These are phyloP conservation scores for Annulohypoxylon stygium DNA, from an alignment of 495 filamentous ascomycete species.

Conservation along the genomic window DNA sequence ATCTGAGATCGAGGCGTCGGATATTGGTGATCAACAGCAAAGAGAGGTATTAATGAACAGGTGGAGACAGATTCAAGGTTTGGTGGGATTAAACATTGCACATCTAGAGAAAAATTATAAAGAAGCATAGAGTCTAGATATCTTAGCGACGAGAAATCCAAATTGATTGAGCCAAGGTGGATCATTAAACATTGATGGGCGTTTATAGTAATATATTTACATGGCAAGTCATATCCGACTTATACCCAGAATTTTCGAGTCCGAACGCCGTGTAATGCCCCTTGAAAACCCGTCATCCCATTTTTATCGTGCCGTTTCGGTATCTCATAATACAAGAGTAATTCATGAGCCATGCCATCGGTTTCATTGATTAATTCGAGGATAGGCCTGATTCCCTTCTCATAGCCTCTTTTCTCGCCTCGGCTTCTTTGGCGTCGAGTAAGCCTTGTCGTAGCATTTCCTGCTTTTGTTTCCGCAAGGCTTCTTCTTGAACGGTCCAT, in stretches of 20 bases:
- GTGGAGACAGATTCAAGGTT: conserved; percentile 65
- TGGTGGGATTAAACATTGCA: conserved; percentile 52
- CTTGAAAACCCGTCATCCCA: not conserved
- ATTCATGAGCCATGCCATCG: not conserved
- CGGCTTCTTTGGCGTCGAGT: conserved; percentile 65
- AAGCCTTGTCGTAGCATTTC: conserved; percentile 66
- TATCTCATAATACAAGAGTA: conserved; percentile 29
- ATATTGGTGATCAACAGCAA: conserved; percentile 47
- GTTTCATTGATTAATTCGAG: conserved; percentile 8
- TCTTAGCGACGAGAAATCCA: not conserved
- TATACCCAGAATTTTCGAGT: conserved; percentile 14
- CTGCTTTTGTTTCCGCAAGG: conserved; percentile 67
- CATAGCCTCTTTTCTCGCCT: conserved; percentile 74
- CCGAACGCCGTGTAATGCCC: conserved; percentile 34
- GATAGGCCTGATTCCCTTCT: conserved; percentile 60
- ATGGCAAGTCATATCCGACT: conserved; percentile 25
- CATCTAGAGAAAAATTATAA: conserved; percentile 23
- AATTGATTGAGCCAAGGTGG: not conserved
- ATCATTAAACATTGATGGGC: conserved; percentile 32
- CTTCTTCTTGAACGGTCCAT: conserved; percentile 79
- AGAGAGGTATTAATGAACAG: conserved; percentile 58
- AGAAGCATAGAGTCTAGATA: not conserved
- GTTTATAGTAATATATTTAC: conserved; percentile 30
- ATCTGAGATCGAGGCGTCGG: conserved; percentile 52
- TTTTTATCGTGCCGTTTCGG: conserved; percentile 2